These are phyloP conservation scores for Furcasterigmium furcatum DNA, from an alignment of 2,329 filamentous ascomycete genomes.

Conservation along the genomic window DNA sequence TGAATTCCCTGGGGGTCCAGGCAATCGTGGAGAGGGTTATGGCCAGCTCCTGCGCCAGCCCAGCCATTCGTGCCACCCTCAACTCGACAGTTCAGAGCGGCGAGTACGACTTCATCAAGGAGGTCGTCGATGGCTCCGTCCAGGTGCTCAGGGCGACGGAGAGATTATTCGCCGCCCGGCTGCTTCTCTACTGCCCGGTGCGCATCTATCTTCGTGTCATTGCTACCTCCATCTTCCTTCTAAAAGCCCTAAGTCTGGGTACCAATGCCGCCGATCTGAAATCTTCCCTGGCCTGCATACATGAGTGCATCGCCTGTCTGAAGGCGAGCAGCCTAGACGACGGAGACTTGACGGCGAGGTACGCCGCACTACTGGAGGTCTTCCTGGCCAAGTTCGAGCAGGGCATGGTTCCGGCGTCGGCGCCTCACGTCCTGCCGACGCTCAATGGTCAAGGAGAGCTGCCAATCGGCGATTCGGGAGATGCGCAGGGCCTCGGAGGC, in stretches of 20 bases:
- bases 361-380: background rate
- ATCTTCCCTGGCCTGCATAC: background rate
- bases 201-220: slow-evolving; percentile 51
- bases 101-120: slow-evolving; percentile 53
- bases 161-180: slow-evolving; percentile 39
- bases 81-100: slow-evolving; percentile 33
- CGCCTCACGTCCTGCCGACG: background rate
- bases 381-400: background rate
- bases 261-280: background rate
- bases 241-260: slow-evolving; percentile 26
- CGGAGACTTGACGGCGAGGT: background rate
- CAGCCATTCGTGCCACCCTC: slow-evolving; percentile 26
- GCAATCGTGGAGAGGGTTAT: slow-evolving; percentile 52
- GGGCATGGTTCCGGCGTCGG: background rate
- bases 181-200: slow-evolving; percentile 47
- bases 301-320: background rate
- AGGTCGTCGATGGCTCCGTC: slow-evolving; percentile 51
- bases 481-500: background rate
- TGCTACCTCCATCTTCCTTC: slow-evolving; percentile 51
- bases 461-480: too few species aligned
- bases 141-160: slow-evolving; percentile 46
- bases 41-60: slow-evolving; percentile 11
- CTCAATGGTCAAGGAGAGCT: too few species aligned
- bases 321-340: background rate
- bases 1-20: slow-evolving; percentile 49